Base-by-base conservation (phyloP, 257 asterid genomes). In the Linderniella brevidens region DNA sequence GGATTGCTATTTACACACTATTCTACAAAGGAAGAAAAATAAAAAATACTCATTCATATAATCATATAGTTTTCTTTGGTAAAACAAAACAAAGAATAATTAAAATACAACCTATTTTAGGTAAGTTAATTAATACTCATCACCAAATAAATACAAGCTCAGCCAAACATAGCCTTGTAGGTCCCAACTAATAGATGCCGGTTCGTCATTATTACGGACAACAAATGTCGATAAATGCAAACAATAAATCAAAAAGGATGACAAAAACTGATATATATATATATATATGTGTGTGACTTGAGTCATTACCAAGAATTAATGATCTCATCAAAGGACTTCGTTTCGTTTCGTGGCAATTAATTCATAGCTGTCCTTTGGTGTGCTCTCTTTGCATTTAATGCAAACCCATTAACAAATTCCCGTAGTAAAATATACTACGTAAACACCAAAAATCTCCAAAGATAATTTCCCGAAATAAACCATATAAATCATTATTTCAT, bases 301-400 rank as follows among this genome's bases (percentile, higher is more conserved):
- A 59, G 71, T 45, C 68, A 70, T 73, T 64, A 61, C 59, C 57
- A 58, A 42, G 68, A 76, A 76, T 69, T 68, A 72, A 73, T 42
- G 48, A 49, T 45, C 60, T 52, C 53, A 56, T 52, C 59, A 52
- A 63, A 51, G 68, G 69, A 67, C 64, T 52, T 56, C 55, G 64
- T 62, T 52, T 56, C 55, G 32, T 56, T 54, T 57, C 60, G 35
- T 58, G 17, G 67, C 72, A 74, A 55, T 74, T 59, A 78, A 62
- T 63, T 64, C 12, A 66, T 65, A 68, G 74, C 80, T 76, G 81
- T 68, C 78, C 68, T 46, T 55, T 57, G 6, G 6, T 25, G 4
- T 25, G 3, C 6, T 6, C 32, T 2, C 55, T 8, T 35, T 37
- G 73, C 82, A 74, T 77, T 75, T 46, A 81, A 53, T 75, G 74